Evolutionary conservation across 1,139 yeast species (phyloP), one percentile per base, ranked within the genome.

Genomic region (Magnusiomyces tetraspermus): DNA sequence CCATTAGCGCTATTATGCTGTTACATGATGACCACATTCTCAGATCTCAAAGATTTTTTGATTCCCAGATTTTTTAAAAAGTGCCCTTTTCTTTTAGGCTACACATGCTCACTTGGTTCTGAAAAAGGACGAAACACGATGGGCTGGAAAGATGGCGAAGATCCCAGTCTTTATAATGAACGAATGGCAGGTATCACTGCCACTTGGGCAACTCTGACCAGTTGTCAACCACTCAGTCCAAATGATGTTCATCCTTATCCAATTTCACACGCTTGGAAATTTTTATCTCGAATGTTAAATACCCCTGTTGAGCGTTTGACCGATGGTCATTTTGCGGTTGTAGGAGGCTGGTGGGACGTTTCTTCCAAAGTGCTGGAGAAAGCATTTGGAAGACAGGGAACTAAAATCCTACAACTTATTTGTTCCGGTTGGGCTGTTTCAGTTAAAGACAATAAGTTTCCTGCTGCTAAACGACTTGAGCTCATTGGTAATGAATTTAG

Each of bases 311-410:
- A 50, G 15, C 17, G 19, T 19, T 64, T 88, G 15, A 72, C 79
- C 0, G 84, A 87, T 59, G 78, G 85, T 0, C 95, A 89, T 64
- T 90, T 76, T 64, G 74, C 82, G 0, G 77, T 85, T 1, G 76
- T 83, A 6, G 82, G 89, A 1, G 79, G 85, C 45, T 90, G 97
- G 96, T 88, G 97, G 96, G 98, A 94, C 59, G 81, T 90, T 4
- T 76, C 85, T 46, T 90, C 87, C 0, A 60, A 60, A 15, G 72
- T 77, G 46, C 78, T 92, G 54, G 55, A 75, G 10, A 63, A 65
- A 13, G 75, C 74, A 0, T 94, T 82, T 66, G 90, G 90, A 0
- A 67, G 60, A 5, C 98, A 92, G 68, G 94, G 80, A 2, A 55
- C 52, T 3, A 92, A 94, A 63, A 57, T 90, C 38, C 62, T 90